Base-by-base conservation (phyloP, 1,284 basidiomycete genomes). In the Trichosporon sp. region DNA sequence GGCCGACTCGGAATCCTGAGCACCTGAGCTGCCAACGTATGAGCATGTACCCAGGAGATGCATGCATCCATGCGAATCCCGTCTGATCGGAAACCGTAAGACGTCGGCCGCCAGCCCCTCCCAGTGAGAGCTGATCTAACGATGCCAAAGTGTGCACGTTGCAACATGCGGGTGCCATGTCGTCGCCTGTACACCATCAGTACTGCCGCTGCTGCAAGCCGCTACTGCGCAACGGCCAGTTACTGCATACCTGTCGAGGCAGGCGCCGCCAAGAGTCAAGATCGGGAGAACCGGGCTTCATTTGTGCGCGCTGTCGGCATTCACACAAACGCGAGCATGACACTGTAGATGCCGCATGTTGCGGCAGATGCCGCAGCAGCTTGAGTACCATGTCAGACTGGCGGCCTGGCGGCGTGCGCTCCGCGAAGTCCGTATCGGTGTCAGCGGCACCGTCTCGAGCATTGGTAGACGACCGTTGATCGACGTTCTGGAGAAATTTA, bases 81-180 rank as follows among this genome's bases (percentile, higher is more conserved):
- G 43, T 46, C 16, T 46, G 8, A 46, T 46, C 43, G 43, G 43
- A 46, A 4, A 6, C 43, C 16, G 14, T 46, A 26, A 51, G 48
- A 51, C 19, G 48, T 51, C 48, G 10, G 11, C 40, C 11, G 40
- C 11, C 10, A 43, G 26, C 26, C 26, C 26, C 26, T 26, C 26
- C 26, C 26, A 26, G 26, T 26, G 26, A 26, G 26, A 26, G 26
- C 26, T 26, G 26, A 26, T 26, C 26, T 26, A 26, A 26, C 26
- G 26, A 26, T 26, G 26, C 26, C 26, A 26, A 26, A 26, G 26
- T 26, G 26, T 26, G 19, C n/a, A 54, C 51, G 10, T 19, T 19
- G 51, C 51, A 54, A 54, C 51, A 19, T 54, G 51, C 51, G 51
- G 51, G 51, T 21, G 51, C 51, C 51, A 54, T 54, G 21, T 10